phyloP scores from a whole-genome alignment of 768 basidiomycete genomes.

The Podaxis carcinomalis region DNA sequence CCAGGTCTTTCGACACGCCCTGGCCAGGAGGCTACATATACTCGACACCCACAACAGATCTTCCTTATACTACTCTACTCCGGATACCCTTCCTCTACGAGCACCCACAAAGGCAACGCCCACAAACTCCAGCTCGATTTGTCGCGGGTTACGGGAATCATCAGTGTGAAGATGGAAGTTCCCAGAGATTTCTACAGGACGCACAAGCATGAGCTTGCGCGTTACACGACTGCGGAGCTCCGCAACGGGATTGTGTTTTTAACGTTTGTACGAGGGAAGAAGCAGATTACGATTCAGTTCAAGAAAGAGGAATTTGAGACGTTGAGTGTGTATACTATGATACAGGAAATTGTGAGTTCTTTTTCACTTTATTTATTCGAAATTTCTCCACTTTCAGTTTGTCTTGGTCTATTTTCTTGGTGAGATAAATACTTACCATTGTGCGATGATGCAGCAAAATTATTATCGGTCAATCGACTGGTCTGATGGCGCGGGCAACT shows the following conservation, averaged over 20 bases:
- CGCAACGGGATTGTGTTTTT: background rate
- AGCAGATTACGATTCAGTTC: background rate
- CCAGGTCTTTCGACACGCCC: no score
- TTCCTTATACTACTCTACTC: background rate
- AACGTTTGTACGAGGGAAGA: background rate
- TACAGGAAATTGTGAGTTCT: constrained; percentile 4
- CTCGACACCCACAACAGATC: background rate
- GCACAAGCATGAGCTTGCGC: background rate
- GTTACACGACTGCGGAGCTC: background rate
- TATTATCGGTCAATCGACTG: background rate
- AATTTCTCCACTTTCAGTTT: background rate
- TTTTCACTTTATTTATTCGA: background rate
- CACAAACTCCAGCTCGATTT: background rate
- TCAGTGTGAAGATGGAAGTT: background rate
- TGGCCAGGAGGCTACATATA: no score
- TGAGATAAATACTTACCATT: background rate
- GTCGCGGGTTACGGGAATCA: background rate
- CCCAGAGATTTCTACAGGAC: background rate
- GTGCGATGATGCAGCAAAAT: constrained; percentile 2
- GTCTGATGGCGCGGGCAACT: background rate
- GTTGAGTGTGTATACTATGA: background rate
- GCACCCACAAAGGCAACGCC: background rate
- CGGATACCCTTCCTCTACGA: no score
- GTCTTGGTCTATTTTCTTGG: background rate
- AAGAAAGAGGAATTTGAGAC: background rate